These are phyloP conservation scores for Hygrocybe punicea DNA, from an alignment of 768 basidiomycete species.

Conservation along the genomic window DNA sequence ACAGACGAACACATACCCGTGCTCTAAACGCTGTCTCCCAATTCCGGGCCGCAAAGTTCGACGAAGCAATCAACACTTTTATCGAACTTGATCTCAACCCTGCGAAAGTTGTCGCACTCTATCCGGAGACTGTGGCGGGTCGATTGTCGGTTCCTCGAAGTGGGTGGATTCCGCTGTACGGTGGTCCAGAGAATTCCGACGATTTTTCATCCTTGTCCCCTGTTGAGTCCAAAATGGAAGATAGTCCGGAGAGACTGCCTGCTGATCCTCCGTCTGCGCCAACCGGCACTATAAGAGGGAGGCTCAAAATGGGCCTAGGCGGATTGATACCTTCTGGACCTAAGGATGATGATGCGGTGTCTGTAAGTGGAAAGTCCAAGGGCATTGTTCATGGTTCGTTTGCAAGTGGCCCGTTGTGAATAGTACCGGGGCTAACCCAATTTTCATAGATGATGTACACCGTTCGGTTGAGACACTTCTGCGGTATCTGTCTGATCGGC, in stretches of 20 bases:
- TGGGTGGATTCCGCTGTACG: slow-evolving; percentile 79
- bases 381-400: slow-evolving; percentile 34
- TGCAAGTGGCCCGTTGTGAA: neutral
- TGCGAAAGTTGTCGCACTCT: slow-evolving; percentile 88
- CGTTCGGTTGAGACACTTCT: slow-evolving; percentile 85
- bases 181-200: slow-evolving; percentile 54
- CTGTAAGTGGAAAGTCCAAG: slow-evolving; percentile 39
- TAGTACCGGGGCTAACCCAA: neutral
- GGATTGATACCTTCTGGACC: slow-evolving; percentile 41
- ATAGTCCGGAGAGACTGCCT: neutral
- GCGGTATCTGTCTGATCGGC: slow-evolving; percentile 83
- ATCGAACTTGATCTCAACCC: slow-evolving; percentile 88
- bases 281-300: slow-evolving; percentile 44
- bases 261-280: slow-evolving; percentile 15
- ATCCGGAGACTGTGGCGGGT: slow-evolving; percentile 78
- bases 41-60: slow-evolving; percentile 66
- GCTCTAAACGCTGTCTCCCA: slow-evolving; percentile 76
- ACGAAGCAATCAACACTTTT: slow-evolving; percentile 81
- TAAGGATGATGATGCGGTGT: slow-evolving; percentile 66
- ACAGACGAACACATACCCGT: slow-evolving; percentile 56
- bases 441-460: slow-evolving; percentile 50
- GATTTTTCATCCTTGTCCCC: slow-evolving; percentile 22
- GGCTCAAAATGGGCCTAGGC: slow-evolving; percentile 56
- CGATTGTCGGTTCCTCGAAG: slow-evolving; percentile 65
- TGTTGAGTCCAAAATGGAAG: slow-evolving; percentile 17